Conservation (phyloP, 768 basidiomycete species). For the Coprinopsis strossmayeri region DNA sequence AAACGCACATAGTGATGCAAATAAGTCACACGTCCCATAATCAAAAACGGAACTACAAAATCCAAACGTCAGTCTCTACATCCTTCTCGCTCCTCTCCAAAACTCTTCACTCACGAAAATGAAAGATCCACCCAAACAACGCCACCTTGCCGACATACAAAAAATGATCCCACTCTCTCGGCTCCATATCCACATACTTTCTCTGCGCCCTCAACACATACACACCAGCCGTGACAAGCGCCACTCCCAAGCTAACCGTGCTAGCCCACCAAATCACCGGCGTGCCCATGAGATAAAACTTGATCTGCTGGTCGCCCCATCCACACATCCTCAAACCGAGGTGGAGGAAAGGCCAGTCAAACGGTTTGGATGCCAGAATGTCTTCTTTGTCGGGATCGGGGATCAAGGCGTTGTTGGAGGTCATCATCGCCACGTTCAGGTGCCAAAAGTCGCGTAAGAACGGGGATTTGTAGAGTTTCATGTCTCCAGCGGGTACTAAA, state of each 20-base stretch:
- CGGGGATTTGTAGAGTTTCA: constrained; percentile 81
- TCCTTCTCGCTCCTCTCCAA: background rate
- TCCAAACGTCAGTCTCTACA: constrained; percentile 6
- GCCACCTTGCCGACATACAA: constrained; percentile 89
- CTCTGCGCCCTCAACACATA: constrained; percentile 83
- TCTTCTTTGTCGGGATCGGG: constrained; percentile 99
- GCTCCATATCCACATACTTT: constrained; percentile 87
- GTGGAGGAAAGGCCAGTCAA: constrained; percentile 90
- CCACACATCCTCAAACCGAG: constrained; percentile 96
- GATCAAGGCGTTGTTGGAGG: constrained; percentile 95
- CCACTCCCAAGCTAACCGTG: constrained; percentile 55
- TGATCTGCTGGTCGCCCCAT: constrained; percentile 81
- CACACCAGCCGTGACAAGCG: constrained; percentile 43
- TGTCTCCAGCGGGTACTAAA: constrained; percentile 76
- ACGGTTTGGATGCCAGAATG: constrained; percentile 87
- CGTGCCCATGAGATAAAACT: constrained; percentile 93
- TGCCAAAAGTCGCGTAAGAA: constrained; percentile 99
- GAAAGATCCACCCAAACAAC: constrained; percentile 86
- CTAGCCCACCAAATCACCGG: constrained; percentile 90
- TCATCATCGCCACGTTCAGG: constrained; percentile 99
- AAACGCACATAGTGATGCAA: constrained; percentile 88
- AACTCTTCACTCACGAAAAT: constrained; percentile 58
- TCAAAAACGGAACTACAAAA: constrained; percentile 80
- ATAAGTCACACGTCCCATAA: constrained; percentile 98
- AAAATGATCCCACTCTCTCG: constrained; percentile 93